Evolutionary conservation across 352 stramenopile species (phyloP), one percentile per base, ranked within the genome.

Genomic region (Globisporangium ultimum): DNA sequence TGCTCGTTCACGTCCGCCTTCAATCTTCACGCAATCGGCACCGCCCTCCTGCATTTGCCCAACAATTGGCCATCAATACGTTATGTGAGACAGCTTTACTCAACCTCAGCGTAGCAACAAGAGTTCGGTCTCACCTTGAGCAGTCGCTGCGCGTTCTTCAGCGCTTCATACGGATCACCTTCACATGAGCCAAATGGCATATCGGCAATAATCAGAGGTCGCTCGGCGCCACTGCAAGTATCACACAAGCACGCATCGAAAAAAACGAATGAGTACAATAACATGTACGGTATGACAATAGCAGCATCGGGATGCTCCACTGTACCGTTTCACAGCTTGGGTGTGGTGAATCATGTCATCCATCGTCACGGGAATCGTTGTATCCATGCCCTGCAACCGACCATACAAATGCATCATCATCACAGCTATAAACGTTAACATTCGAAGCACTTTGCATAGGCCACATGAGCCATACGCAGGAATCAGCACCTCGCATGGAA

Each of bases 301-400:
- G n/a, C 5, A 36, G 28, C 8, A 36, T 36, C 28, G 7, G 28
- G 28, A 28, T 36, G 28, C 28, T 10, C 4, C 28, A 36, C 7
- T 75, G n/a, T 59, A 94, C 72, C 95, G 80, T 63, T 96, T 95
- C 18, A 99, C 97, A 6, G 96, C 93, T 64, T 92, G 76, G 55
- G 96, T 99, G 78, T 99, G 97, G 72, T 99, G 89, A 47, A 99
- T 94, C 80, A 99, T 99, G 59, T 99, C 89, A 48, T 99, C 96
- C 42, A 99, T 68, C 38, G 95, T 98, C 28, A 99, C 95, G 21
- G 97, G 96, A 13, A 96, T 69, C 21, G 90, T 97, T 65, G 84
- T 93, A 52, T 92, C 82, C 78, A 91, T 88, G 10, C 84, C 84
- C 84, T 93, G 55, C 18, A 67, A 67, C 54, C 32, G 34, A 66